Evolutionary conservation across 129 eudicot genomes (phyloP), one percentile per base, ranked within the genome.

Genomic region (Saussurea involucrata): DNA sequence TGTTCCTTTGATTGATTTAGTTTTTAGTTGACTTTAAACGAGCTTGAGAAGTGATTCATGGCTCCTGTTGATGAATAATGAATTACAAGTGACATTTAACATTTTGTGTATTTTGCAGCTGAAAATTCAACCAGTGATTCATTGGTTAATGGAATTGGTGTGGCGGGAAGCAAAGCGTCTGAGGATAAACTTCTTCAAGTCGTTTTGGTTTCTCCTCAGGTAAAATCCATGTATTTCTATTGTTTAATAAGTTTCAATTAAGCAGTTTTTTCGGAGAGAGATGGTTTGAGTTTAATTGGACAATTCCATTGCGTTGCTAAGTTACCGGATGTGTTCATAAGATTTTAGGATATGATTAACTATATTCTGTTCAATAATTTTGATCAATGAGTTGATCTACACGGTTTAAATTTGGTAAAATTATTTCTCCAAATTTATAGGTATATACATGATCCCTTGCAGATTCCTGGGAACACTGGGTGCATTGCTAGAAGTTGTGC

Each of bases 391-490:
- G 2, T 5, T 37, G 61, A 42, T 71, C 32, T 29, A 24, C 46
- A 20, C 40, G 10, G 5, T 4, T 46, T 40, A 11, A 27, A n/a
- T 72, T n/a, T 53, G 44, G 66, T 46, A 22, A 53, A 53, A 5
- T n/a, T 20, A 72, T 18, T 32, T 34, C 6, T 28, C 29, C 63
- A 12, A n/a, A 11, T 24, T 15, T 11, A 12, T 29, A 6, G 53
- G 66, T 17, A 11, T 44, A 49, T 49, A 49, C 66, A 27, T 80
- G 68, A 63, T 82, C 72, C 36, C 75, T 73, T 79, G 67, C 88
- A 95, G 98, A 95, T 91, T 84, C 98, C 98, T 63, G 98, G 98
- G 72, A 95, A 95, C 81, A 88, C 96, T 3, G 98, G 98, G 24
- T 89, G 88, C 88, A 89, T 92, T 49, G 97, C 98, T 15, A 88